Percentiles rank a stretch among this genome's conserved stretches.
Conservation (phyloP, 805 yeast genomes). For the Metschnikowia baotianmanensis region DNA sequence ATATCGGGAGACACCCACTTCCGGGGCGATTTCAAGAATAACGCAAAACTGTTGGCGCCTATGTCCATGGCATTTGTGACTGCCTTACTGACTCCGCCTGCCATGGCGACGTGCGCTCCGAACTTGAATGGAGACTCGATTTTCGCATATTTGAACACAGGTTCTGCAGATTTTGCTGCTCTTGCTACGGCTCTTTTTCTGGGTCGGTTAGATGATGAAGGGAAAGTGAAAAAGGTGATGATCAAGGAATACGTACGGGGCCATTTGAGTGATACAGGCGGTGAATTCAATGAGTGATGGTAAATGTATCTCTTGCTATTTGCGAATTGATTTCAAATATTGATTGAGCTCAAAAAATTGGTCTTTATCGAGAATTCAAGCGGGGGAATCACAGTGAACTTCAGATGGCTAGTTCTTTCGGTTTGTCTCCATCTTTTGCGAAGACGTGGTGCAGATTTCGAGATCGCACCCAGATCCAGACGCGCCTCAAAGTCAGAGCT, state of each 20-base stretch:
- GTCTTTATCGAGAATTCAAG: too few relatives aligned
- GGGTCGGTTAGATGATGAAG: conserved; percentile 1
- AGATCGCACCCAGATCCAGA: too few relatives aligned
- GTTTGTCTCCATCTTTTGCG: too few relatives aligned
- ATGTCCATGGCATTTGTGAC: conserved; percentile 55
- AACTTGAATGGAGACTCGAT: conserved; percentile 51
- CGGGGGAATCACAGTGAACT: too few relatives aligned
- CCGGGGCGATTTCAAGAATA: conserved; percentile 86
- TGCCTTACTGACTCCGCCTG: conserved; percentile 78
- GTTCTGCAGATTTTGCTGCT: conserved; percentile 10
- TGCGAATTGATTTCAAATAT: too few relatives aligned
- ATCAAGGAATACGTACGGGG: conserved; percentile 5
- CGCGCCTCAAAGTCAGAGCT: too few relatives aligned
- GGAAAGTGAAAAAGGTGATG: not conserved
- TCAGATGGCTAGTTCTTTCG: too few relatives aligned
- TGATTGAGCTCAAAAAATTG: too few relatives aligned
- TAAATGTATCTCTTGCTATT: too few relatives aligned
- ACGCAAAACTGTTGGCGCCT: conserved; percentile 80
- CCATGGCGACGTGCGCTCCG: conserved; percentile 87
- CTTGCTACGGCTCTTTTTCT: conserved; percentile 10
- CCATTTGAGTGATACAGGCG: conserved; percentile 5
- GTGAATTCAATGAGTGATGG: too few relatives aligned
- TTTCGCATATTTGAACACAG: conserved; percentile 33
- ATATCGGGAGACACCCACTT: conserved; percentile 86
- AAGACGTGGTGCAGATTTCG: too few relatives aligned